Base-by-base conservation (phyloP, 2,329 filamentous ascomycete species). In the Rhinocladiella mackenziei region DNA sequence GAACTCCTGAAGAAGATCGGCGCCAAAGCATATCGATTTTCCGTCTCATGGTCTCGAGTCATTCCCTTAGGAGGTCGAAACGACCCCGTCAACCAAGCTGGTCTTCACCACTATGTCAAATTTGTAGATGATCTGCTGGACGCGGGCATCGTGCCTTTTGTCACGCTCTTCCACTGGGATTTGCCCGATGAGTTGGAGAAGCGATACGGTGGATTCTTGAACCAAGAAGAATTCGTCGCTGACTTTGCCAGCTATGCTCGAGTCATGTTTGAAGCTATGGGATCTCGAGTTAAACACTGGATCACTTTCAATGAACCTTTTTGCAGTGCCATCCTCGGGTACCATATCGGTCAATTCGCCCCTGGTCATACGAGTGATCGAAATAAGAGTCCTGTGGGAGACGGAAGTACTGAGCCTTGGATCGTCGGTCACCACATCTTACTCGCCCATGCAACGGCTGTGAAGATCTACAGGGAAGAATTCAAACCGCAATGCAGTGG, bases 301-400 rank as follows among this genome's bases (percentile, higher is more conserved):
- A 86, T 89, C 64, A 92, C 86, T 18, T 88, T 91, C 70, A 92
- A 92, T 64, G 87, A 94, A 71, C 88, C 88, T 3, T 92, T 85
- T 81, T 94, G 86, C 68, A 86, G 80, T 53, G 80, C 83, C 39
- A 82, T 92, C 50, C 75, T 92, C 30, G 87, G 87, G 25, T 92
- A 91, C 67, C 84, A 76, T 60, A 79, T 77, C 30, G 88, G 88
- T 19, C 71, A 80, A 51, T 89, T 89, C 61, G 88, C 88, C 8
- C 88, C 88, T 1, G 88, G 88, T n/a, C 82, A 79, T 60, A 86
- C 82, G 5, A 88, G 84, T 56, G 82, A 92, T 66, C 78, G 86
- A 51, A 75, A 62, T 48, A 86, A 82, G 73, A 86, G 77, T 38
- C 59, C 77, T 2, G 76, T 81, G 32, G 87, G 86, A 18, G 85